phyloP scores from a whole-genome alignment of 768 basidiomycete genomes.

The Tricholoma hemisulphureum region DNA sequence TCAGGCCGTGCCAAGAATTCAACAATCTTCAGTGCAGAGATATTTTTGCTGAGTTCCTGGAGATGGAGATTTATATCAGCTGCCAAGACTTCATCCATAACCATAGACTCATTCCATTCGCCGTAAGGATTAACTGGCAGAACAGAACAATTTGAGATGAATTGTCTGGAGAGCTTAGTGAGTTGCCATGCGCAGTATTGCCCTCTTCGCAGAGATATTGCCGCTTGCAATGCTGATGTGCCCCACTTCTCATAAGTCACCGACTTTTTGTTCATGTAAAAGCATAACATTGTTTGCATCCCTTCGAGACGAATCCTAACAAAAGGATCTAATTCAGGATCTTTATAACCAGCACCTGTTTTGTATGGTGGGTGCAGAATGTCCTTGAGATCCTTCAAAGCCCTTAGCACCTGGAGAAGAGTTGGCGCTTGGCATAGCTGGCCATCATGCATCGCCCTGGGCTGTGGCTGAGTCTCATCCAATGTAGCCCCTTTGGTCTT shows the following conservation, averaged over 20 bases:
- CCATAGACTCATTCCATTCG: too few relatives aligned
- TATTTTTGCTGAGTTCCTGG: conserved; percentile 21
- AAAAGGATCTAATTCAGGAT: too few relatives aligned
- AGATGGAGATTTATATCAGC: conserved; percentile 23
- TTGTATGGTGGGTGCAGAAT: too few relatives aligned
- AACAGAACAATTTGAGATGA: conserved; percentile 11
- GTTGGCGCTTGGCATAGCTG: too few relatives aligned
- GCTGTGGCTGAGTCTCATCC: too few relatives aligned
- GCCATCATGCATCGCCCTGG: too few relatives aligned
- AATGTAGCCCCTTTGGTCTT: too few relatives aligned
- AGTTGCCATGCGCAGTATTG: too few relatives aligned
- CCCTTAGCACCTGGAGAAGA: too few relatives aligned
- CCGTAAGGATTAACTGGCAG: too few relatives aligned
- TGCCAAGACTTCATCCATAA: conserved; percentile 28
- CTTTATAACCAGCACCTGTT: neutral
- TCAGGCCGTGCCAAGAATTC: conserved; percentile 19
- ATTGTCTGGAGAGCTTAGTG: conserved; percentile 8
- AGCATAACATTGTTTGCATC: conserved; percentile 4
- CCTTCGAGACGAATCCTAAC: neutral
- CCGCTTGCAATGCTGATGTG: neutral
- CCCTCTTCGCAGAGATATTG: neutral
- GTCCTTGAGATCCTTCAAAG: too few relatives aligned
- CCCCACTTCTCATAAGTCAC: neutral
- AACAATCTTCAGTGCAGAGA: conserved; percentile 21
- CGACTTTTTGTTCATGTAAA: neutral